These are phyloP conservation scores for Tetramitus jugosus DNA, from an alignment of 208 protist species.

Conservation along the genomic window DNA sequence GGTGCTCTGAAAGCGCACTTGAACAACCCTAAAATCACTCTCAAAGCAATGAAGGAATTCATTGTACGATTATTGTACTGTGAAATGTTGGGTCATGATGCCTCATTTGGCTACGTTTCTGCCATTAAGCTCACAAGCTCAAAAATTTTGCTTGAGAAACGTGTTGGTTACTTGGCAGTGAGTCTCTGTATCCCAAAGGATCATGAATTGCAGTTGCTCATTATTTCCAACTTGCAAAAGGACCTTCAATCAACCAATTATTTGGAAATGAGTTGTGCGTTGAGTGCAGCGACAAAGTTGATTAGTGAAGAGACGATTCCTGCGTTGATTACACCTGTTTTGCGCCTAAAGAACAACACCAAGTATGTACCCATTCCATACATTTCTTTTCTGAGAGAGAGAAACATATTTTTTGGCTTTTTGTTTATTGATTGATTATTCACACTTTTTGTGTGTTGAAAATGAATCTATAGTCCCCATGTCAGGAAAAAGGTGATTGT, in stretches of 20 bases:
- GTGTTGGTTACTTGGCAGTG: slow-evolving; percentile 77
- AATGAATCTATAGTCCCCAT: slow-evolving; percentile 42
- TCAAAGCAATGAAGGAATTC: slow-evolving; percentile 56
- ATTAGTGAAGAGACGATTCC: slow-evolving; percentile 72
- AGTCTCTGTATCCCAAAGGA: slow-evolving; percentile 66
- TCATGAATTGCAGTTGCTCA: slow-evolving; percentile 81
- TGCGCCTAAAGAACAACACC: slow-evolving; percentile 29
- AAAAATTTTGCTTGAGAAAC: slow-evolving; percentile 51
- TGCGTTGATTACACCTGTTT: slow-evolving; percentile 62
- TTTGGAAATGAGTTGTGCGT: slow-evolving; percentile 68
- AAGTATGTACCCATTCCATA: background rate
- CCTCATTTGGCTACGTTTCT: slow-evolving; percentile 82
- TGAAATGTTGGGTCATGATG: slow-evolving; percentile 83
- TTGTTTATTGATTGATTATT: too few species aligned
- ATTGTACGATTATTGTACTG: slow-evolving; percentile 79
- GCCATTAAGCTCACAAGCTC: slow-evolving; percentile 88
- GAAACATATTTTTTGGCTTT: background rate
- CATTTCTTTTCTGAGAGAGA: background rate
- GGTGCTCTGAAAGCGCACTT: slow-evolving; percentile 42
- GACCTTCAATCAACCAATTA: slow-evolving; percentile 78
- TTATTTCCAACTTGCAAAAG: slow-evolving; percentile 80
- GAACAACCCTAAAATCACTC: background rate
- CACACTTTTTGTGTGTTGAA: too few species aligned
- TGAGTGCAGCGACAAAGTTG: slow-evolving; percentile 70
- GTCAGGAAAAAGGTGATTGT: slow-evolving; percentile 85